phyloP scores from a whole-genome alignment of 2,329 filamentous ascomycete species.

The Sporothrix mexicana region DNA sequence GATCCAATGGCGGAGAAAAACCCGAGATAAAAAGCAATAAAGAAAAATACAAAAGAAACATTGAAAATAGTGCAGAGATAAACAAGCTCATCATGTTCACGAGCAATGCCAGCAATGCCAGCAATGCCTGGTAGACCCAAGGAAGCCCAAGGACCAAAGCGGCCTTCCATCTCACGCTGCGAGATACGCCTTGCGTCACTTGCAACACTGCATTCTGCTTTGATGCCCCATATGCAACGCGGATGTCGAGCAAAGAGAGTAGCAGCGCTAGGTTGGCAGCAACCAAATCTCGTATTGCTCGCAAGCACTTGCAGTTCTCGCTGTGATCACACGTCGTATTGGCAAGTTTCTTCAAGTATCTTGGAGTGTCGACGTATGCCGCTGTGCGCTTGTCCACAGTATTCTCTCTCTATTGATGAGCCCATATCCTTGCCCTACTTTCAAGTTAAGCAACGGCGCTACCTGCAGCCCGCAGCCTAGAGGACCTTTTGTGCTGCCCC shows the following conservation, averaged over 20 bases:
- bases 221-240: background rate
- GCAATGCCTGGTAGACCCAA: too few relatives aligned
- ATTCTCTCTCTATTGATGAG: background rate
- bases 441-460: constrained; percentile 13
- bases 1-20: background rate
- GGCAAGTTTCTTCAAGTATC: too few relatives aligned
- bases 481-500: background rate
- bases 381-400: background rate
- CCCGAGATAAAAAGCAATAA: background rate
- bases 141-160: background rate
- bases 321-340: too few relatives aligned
- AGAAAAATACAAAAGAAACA: background rate
- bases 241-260: background rate
- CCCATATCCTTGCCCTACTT: background rate
- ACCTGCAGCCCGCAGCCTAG: background rate
- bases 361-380: background rate
- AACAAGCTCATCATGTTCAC: too few relatives aligned
- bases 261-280: background rate
- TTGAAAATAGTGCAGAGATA: too few relatives aligned
- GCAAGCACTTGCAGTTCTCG: too few relatives aligned
- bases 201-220: background rate
- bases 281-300: too few relatives aligned
- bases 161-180: background rate
- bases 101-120: too few relatives aligned
- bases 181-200: background rate